phyloP scores from a whole-genome alignment of 1,139 yeast species.

The Insectozyma bohioensis region DNA sequence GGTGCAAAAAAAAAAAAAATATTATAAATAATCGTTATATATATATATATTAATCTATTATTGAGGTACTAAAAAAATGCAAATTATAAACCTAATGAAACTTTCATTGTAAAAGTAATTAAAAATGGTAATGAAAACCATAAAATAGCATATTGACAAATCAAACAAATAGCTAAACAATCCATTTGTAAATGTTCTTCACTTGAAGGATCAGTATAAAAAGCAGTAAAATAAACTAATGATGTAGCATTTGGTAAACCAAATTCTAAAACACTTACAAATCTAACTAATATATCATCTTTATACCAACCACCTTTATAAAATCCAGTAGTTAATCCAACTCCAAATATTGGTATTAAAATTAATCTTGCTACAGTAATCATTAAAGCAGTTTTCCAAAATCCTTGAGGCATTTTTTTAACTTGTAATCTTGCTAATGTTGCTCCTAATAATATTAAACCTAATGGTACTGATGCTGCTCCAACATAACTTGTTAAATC shows the following conservation, averaged over 20 bases:
- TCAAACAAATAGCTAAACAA: slow-evolving; percentile 70
- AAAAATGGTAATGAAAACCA: slow-evolving; percentile 65
- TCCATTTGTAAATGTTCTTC: slow-evolving; percentile 76
- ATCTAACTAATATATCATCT: slow-evolving; percentile 51
- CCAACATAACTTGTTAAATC: slow-evolving; percentile 80
- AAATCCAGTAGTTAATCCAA: slow-evolving; percentile 45
- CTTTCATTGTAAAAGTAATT: slow-evolving; percentile 56
- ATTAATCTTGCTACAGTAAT: slow-evolving; percentile 36
- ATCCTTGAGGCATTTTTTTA: slow-evolving; percentile 59
- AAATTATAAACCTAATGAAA: slow-evolving; percentile 21
- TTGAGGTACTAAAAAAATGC: too few relatives aligned
- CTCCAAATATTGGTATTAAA: slow-evolving; percentile 45
- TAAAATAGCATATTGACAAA: slow-evolving; percentile 64
- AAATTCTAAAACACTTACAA: slow-evolving; percentile 72
- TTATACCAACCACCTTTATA: slow-evolving; percentile 47
- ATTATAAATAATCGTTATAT: too few relatives aligned
- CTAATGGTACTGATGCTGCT: slow-evolving; percentile 86
- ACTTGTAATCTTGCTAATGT: slow-evolving; percentile 75
- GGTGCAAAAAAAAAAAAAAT: too few relatives aligned
- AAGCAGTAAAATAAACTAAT: slow-evolving; percentile 79
- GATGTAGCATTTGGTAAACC: slow-evolving; percentile 89
- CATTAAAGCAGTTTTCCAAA: slow-evolving; percentile 59
- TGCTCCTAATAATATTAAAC: slow-evolving; percentile 78
- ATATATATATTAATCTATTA: too few relatives aligned
- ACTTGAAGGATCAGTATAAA: slow-evolving; percentile 66